phyloP scores from a whole-genome alignment of 306 rosid genomes.

The Astragalus glycyphyllos region DNA sequence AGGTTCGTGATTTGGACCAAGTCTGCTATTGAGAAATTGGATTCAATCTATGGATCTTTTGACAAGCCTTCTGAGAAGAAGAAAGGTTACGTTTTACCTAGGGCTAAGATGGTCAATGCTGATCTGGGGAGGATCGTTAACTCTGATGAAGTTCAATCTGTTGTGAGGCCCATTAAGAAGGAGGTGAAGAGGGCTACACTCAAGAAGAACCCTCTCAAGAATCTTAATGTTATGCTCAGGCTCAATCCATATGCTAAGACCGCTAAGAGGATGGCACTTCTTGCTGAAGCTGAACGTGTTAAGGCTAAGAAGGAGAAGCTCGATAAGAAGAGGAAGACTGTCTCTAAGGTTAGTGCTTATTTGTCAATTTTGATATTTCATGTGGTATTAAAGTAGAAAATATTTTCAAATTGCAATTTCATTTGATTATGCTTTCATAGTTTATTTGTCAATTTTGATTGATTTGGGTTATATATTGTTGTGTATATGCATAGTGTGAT shows the following conservation, averaged over 20 bases:
- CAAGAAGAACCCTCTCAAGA: too few relatives aligned
- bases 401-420: neutral
- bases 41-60: conserved; percentile 80
- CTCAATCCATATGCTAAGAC: too few relatives aligned
- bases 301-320: conserved; percentile 69
- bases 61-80: conserved; percentile 31
- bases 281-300: too few relatives aligned
- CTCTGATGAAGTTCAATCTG: too few relatives aligned
- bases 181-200: too few relatives aligned
- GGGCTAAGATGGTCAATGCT: too few relatives aligned
- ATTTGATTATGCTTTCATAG: neutral
- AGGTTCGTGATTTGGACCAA: conserved; percentile 89
- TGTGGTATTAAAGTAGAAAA: neutral
- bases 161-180: too few relatives aligned
- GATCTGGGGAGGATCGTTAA: too few relatives aligned
- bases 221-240: too few relatives aligned
- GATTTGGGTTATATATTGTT: neutral
- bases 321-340: conserved; percentile 68
- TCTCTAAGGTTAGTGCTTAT: conserved; percentile 56
- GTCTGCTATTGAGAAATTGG: conserved; percentile 86
- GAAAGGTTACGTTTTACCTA: too few relatives aligned
- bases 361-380: neutral
- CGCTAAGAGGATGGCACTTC: too few relatives aligned
- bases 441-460: neutral
- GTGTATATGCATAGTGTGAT: neutral